Base-by-base conservation (phyloP, 2,329 filamentous ascomycete species). In the Dothideomycetidae sp. region DNA sequence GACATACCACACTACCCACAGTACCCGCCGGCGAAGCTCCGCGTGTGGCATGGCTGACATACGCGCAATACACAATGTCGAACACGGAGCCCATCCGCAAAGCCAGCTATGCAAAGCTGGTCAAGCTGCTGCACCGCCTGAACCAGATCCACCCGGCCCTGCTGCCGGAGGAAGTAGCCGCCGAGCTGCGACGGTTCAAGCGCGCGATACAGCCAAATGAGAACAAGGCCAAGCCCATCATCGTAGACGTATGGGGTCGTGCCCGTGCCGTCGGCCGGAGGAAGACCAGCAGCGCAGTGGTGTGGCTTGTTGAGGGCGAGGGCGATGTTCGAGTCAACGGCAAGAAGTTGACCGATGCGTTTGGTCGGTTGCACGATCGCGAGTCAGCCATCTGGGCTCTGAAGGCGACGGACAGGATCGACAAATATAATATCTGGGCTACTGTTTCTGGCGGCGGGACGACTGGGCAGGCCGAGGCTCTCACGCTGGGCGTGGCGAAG, bases 351-450 rank as follows among this genome's bases (percentile, higher is more conserved):
- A 72, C 71, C 35, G 73, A 90, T 35, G 77, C 74, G 14, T 98
- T 98, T 57, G 81, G 78, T 21, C 76, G 90, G 23, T 61, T 94
- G 35, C 88, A 98, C 56, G 88, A 98, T 59, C 76, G 90, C 30
- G 90, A 96, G 65, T 94, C 84, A 54, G 88, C 83, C 2, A 65
- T 93, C 3, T 98, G 88, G 88, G 76, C 88, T 5, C 61, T 98
- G 52, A 84, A 86, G 52, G 71, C 75, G 34, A 92, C 85, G 15
- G 68, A 80, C 30, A 70, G 90, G 45, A 61, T 93, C 46, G 85
- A 93, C 67, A 96, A 94, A 60, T 98, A 98, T 67, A 98, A 98
- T 53, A 75, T 94, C 3, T 98, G 84, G 78, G 86, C 78, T 37
- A 62, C 81, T 34, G 82, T 85, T 3, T 69, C 72, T 42, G 90